phyloP scores from a whole-genome alignment of 164 flowering plant species.

The Echeveria elegans region DNA sequence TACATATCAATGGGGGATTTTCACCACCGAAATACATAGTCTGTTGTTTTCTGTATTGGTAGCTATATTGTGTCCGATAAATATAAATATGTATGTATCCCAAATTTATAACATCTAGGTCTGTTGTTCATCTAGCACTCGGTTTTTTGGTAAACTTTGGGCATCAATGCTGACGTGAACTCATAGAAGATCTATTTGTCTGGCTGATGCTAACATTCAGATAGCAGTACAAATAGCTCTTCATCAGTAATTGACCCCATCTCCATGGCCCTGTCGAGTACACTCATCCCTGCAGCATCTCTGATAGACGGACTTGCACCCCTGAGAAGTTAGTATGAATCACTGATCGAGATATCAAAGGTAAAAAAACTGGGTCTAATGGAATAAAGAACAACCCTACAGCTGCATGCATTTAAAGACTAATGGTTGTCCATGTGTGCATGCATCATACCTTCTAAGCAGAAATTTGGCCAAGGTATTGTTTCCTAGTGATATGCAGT shows the following conservation, averaged over 20 bases:
- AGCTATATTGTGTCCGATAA: neutral
- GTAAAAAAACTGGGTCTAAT: too few relatives aligned
- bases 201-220: constrained; percentile 41
- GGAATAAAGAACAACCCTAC: too few relatives aligned
- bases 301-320: constrained; percentile 67
- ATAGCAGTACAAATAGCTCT: constrained; percentile 63
- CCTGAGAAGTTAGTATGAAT: constrained; percentile 26
- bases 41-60: neutral
- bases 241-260: constrained; percentile 92
- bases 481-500: constrained; percentile 58
- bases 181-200: neutral
- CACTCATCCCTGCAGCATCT: constrained; percentile 70
- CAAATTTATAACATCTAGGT: too few relatives aligned
- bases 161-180: neutral
- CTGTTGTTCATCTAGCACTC: too few relatives aligned
- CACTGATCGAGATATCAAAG: neutral
- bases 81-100: neutral
- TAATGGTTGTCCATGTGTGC: neutral
- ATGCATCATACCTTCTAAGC: constrained; percentile 62
- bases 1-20: neutral
- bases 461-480: constrained; percentile 60
- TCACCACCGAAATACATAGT: neutral
- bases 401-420: neutral
- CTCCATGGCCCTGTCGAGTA: constrained; percentile 87
- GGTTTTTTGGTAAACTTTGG: neutral